Conservation (phyloP, 805 yeast genomes). For the Kuraishia hungarica region DNA sequence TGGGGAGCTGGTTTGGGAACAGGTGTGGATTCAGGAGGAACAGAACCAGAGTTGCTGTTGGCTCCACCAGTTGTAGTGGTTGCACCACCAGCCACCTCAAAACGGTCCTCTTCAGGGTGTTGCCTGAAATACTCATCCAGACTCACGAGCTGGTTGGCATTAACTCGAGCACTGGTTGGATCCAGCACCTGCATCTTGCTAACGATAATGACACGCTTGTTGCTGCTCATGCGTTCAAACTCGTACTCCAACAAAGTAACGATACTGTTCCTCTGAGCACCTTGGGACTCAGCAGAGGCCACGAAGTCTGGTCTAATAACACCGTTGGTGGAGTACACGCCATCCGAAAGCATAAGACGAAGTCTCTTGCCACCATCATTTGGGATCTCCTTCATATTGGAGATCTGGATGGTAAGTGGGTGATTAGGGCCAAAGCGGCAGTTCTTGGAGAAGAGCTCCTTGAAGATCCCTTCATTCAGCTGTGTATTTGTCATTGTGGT, state of each 20-base stretch:
- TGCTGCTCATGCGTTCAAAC: conserved; percentile 33
- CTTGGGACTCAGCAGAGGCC: conserved; percentile 33
- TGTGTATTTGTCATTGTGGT: neutral
- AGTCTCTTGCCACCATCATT: conserved; percentile 33
- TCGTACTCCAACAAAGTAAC: conserved; percentile 32
- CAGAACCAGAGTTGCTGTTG: conserved; percentile 9
- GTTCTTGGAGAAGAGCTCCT: conserved; percentile 12
- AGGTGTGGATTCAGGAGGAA: conserved; percentile 13
- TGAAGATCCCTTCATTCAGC: conserved; percentile 2
- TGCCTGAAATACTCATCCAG: conserved; percentile 50
- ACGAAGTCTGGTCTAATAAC: conserved; percentile 40
- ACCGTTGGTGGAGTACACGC: conserved; percentile 40
- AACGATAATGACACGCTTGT: conserved; percentile 39
- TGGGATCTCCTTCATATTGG: conserved; percentile 25
- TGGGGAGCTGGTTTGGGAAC: conserved; percentile 15
- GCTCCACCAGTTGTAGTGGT: conserved; percentile 1
- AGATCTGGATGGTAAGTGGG: conserved; percentile 26
- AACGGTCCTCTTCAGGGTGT: conserved; percentile 46
- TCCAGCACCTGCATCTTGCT: conserved; percentile 35
- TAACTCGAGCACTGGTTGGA: conserved; percentile 27
- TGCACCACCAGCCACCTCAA: neutral
- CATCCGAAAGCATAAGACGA: conserved; percentile 44
- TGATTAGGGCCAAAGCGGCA: conserved; percentile 10
- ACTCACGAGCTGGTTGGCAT: conserved; percentile 27
- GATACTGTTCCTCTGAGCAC: conserved; percentile 35